These are phyloP conservation scores for Hordeum vulgare DNA, from an alignment of 176 grass and related monocot species.

Conservation along the genomic window DNA sequence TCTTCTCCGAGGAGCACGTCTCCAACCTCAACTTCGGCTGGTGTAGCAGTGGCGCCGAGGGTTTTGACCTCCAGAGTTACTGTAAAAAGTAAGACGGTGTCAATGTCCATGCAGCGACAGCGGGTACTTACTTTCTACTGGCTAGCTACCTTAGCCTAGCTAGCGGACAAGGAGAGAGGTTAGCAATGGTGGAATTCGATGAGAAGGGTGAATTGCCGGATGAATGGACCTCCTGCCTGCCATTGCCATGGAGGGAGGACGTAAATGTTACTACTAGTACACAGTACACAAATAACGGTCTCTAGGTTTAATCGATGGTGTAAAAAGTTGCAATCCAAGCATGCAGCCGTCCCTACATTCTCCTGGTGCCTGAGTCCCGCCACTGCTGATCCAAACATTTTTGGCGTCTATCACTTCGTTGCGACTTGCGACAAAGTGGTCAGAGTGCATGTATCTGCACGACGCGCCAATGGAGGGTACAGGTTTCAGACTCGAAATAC, in stretches of 20 bases:
- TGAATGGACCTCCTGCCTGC: background rate
- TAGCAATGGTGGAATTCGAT: background rate
- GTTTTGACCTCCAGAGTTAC: conserved; percentile 18
- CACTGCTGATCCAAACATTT: background rate
- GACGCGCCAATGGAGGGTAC: background rate
- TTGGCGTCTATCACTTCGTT: background rate
- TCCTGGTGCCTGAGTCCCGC: background rate
- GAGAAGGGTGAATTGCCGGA: background rate
- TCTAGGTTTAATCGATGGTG: conserved; percentile 2
- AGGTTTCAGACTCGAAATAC: background rate
- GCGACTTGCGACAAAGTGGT: background rate
- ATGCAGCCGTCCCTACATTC: background rate
- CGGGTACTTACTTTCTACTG: background rate
- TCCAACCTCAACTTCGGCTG: conserved; percentile 41
- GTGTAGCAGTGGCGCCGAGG: conserved; percentile 16
- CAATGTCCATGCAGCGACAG: conserved; percentile 18
- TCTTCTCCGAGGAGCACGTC: conserved; percentile 39
- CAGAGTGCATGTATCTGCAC: no score
- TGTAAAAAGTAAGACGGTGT: conserved; percentile 17
- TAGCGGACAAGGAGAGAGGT: background rate
- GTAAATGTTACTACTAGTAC: background rate
- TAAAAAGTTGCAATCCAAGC: background rate
- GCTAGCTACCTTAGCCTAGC: background rate
- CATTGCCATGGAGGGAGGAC: background rate
- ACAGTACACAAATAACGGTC: background rate